phyloP scores from a whole-genome alignment of 805 yeast species.

The Candida gorgasii region DNA sequence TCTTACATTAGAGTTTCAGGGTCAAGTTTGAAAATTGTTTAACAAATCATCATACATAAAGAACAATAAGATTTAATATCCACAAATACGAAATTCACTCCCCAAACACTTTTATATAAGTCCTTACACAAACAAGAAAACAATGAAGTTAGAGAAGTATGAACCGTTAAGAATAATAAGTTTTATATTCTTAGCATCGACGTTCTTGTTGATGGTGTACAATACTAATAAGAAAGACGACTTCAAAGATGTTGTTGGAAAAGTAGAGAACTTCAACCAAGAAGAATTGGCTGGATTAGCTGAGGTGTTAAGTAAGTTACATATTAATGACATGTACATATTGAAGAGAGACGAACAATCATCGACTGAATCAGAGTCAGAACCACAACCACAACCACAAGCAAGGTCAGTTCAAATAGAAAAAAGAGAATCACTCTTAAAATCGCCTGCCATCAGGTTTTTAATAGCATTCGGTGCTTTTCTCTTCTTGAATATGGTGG shows the following conservation, averaged over 20 bases:
- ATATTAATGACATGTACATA: not conserved
- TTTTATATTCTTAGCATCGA: constrained; percentile 1
- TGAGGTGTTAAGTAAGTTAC: constrained; percentile 2
- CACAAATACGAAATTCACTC: not conserved
- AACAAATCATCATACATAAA: not conserved
- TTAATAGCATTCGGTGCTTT: constrained; percentile 37
- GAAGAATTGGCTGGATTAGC: constrained; percentile 5
- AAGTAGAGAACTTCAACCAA: constrained; percentile 3
- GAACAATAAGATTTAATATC: not conserved
- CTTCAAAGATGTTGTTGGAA: constrained; percentile 2
- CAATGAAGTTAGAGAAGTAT: not conserved
- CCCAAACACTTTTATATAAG: not conserved
- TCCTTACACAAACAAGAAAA: not conserved
- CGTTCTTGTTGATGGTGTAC: constrained; percentile 1
- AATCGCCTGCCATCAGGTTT: constrained; percentile 29
- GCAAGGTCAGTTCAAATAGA: not conserved
- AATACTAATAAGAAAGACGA: constrained; percentile 3
- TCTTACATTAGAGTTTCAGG: not conserved
- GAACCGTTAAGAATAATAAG: not conserved
- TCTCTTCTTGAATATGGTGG: constrained; percentile 35
- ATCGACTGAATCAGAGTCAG: not conserved
- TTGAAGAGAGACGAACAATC: constrained; percentile 1
- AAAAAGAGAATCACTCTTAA: constrained; percentile 7
- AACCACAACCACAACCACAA: no score
- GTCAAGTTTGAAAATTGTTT: not conserved